Evolutionary conservation across 2,329 filamentous ascomycete genomes (phyloP).

Genomic region (Zarea fungicola): DNA sequence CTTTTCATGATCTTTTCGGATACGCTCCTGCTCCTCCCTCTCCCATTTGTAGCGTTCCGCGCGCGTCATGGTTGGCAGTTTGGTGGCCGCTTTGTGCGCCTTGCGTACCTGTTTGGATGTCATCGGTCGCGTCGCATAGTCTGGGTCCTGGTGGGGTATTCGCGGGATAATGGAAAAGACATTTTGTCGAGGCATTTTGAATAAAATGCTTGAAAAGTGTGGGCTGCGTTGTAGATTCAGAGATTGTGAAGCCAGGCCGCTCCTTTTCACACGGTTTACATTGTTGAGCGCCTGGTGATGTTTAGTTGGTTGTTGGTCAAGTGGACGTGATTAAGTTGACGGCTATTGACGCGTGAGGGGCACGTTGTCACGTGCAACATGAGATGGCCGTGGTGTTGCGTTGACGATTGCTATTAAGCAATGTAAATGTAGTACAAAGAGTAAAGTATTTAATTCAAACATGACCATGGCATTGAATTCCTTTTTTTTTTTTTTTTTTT

Average conservation of each 20-base stretch:
- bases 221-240: too few species aligned
- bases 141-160: conserved; percentile 19
- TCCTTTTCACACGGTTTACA: too few species aligned
- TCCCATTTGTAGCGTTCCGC: conserved; percentile 35
- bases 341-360: conserved; percentile 10
- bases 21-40: conserved; percentile 48
- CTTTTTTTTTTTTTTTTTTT: too few species aligned
- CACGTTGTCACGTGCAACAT: conserved; percentile 16
- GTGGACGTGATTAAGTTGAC: background rate
- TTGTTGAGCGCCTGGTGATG: too few species aligned
- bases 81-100: conserved; percentile 31
- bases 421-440: too few species aligned
- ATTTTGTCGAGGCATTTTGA: conserved; percentile 34
- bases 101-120: conserved; percentile 38
- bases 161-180: conserved; percentile 41
- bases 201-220: background rate
- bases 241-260: too few species aligned
- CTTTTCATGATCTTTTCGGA: conserved; percentile 46
- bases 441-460: too few species aligned
- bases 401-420: too few species aligned
- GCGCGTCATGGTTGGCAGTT: conserved; percentile 33
- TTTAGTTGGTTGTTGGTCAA: background rate
- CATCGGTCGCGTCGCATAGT: conserved; percentile 28
- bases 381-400: too few species aligned
- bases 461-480: too few species aligned